Evolutionary conservation across 306 rosid genomes (phyloP).

Genomic region (Ceratonia siliqua): DNA sequence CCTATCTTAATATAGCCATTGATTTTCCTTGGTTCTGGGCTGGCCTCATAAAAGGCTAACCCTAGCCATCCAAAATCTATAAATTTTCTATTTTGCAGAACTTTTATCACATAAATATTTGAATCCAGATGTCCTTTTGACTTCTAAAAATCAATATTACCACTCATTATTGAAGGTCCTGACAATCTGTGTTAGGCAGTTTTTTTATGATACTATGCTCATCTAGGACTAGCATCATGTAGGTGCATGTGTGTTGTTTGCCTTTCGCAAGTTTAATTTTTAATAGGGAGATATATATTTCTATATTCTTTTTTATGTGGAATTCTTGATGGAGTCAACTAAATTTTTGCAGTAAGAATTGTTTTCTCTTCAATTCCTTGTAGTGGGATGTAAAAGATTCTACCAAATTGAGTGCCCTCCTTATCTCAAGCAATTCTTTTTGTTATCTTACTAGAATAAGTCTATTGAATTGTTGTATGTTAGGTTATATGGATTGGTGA

Average conservation of each 20-base stretch:
- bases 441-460: slow-evolving; percentile 11
- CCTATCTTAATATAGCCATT: too few relatives aligned
- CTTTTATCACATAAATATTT: not conserved
- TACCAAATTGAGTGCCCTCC: not conserved
- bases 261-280: not conserved
- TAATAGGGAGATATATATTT: not conserved
- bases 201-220: not conserved
- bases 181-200: too few relatives aligned
- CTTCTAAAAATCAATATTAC: not conserved
- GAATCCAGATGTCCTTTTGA: not conserved
- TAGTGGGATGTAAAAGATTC: not conserved
- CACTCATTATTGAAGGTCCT: not conserved
- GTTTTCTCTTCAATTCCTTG: slow-evolving; percentile 24
- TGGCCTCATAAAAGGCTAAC: not conserved
- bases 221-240: not conserved
- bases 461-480: slow-evolving; percentile 7
- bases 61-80: not conserved
- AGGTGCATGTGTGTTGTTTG: not conserved
- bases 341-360: not conserved
- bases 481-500: slow-evolving; percentile 7
- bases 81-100: not conserved
- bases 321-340: slow-evolving; percentile 18
- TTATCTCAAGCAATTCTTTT: slow-evolving; percentile 8
- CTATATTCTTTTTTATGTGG: not conserved
- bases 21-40: not conserved